Base-by-base conservation (phyloP, 129 eudicot genomes). In the Glebionis coronaria region DNA sequence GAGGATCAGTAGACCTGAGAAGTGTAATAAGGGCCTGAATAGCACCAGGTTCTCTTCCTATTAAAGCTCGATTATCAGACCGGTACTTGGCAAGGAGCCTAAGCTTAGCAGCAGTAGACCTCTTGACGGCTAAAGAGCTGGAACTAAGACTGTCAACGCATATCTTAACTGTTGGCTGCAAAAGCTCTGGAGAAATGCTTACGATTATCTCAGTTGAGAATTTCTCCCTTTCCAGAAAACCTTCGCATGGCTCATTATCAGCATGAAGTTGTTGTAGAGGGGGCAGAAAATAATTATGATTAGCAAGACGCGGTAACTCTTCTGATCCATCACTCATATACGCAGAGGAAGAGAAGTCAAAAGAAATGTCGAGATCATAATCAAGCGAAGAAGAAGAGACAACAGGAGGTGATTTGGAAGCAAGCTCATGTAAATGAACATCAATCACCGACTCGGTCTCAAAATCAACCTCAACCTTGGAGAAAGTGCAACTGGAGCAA, bases 101-200 rank as follows among this genome's bases (percentile, higher is more conserved):
- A n/a, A 89, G 59, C 65, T 85, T 89, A 2, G 87, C 93, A 0
- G 96, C 96, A 4, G 93, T 94, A 0, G 96, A 85, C 13, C 90
- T 67, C 65, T 81, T 85, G 16, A 89, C 79, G 0, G 85, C 85
- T 0, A 77, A 38, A 5, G 96, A 89, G 3, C 72, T 15, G 1
- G 96, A 89, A 4, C 42, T 63, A 12, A 89, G 58, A 4, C 90
- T 77, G 16, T 85, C 87, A 18, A 88, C 65, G 57, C 90, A 83
- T n/a, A 85, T 65, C 59, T 83, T 85, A 13, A 89, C 96, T 0
- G 93, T 89, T 16, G 96, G 93, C 18, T 77, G 82, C 19, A 89
- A 84, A 58, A 85, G 93, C 67, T 89, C 96, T 47, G 93, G 93
- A 0, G 87, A 83, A 20, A 89, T 85, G n/a, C 82, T 81, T 76